Evolutionary conservation across 164 flowering plant species (phyloP), one percentile per base, ranked within the genome.

Genomic region (Berberis thunbergii): DNA sequence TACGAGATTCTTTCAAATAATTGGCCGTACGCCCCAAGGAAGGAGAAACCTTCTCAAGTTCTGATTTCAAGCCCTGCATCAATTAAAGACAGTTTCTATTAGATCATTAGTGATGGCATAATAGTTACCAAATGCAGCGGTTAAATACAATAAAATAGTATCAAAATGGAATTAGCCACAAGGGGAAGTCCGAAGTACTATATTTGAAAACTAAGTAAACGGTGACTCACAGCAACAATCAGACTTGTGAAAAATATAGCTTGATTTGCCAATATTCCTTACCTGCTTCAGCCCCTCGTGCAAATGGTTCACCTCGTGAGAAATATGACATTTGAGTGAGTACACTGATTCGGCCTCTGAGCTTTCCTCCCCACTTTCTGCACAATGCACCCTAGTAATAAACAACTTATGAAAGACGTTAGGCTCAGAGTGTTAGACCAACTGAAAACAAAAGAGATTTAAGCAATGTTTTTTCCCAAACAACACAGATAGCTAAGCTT

Each of bases 291-390:
- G 70, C 41, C 99, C 99, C 73, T 94, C 97, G 67, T 86, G 93
- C 75, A 94, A 79, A 79, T 94, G 99, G 78, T 94, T 94, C 72
- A 94, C 99, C 62, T 91, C 99, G 0, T 89, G 96, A 6, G 99
- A 89, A 67, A 94, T 94, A 73, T 91, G 99, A 76, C 99, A 94
- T 71, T 94, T 94, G 7, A 94, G 90, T 12, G 96, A 76, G 78
- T 81, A 86, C 43, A 88, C 87, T 11, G 97, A 85, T 71, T 94
- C 99, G 43, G 79, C 60, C 74, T 91, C 97, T 50, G 90, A 79
- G 75, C 93, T 89, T 79, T 94, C 97, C 82, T 94, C 97, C 65
- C 95, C 87, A 77, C 97, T 94, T 84, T 94, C 99, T 75, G 82
- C 83, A 73, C 97, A 94, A 75, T 87, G 90, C 26, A 88, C 74